A percentile compares a stretch with the other conserved stretches of the same genome.
Conservation (phyloP, 352 stramenopile species). For the Poterioochromonas sp. region DNA sequence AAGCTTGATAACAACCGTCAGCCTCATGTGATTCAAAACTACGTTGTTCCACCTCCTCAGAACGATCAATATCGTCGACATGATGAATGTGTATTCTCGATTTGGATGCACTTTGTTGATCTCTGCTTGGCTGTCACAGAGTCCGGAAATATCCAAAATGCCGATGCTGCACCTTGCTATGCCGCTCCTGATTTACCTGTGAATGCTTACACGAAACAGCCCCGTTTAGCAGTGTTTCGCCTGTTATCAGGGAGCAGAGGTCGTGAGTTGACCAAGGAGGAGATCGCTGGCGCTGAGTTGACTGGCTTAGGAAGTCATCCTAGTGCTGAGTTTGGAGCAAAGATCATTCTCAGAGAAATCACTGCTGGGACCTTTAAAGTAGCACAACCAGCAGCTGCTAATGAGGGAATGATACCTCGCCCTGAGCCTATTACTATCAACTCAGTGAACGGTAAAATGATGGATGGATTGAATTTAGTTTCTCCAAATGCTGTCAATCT, state of each 20-base stretch:
- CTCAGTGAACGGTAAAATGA: too few relatives aligned
- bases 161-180: not conserved
- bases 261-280: not conserved
- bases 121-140: not conserved
- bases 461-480: too few relatives aligned
- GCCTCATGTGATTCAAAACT: constrained; percentile 18
- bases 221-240: not conserved
- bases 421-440: too few relatives aligned
- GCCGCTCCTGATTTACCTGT: not conserved
- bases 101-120: constrained; percentile 30
- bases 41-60: not conserved
- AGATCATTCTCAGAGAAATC: too few relatives aligned
- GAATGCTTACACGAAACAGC: not conserved
- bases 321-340: too few relatives aligned
- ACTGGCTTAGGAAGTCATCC: too few relatives aligned
- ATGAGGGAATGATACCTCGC: too few relatives aligned
- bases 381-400: too few relatives aligned
- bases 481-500: too few relatives aligned
- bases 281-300: too few relatives aligned
- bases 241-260: not conserved
- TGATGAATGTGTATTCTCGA: not conserved
- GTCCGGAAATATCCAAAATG: not conserved
- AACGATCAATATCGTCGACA: not conserved
- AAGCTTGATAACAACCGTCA: constrained; percentile 9
- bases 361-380: too few relatives aligned